Conservation (phyloP, 1,284 basidiomycete species). For the Ganoderma leucocontextum region DNA sequence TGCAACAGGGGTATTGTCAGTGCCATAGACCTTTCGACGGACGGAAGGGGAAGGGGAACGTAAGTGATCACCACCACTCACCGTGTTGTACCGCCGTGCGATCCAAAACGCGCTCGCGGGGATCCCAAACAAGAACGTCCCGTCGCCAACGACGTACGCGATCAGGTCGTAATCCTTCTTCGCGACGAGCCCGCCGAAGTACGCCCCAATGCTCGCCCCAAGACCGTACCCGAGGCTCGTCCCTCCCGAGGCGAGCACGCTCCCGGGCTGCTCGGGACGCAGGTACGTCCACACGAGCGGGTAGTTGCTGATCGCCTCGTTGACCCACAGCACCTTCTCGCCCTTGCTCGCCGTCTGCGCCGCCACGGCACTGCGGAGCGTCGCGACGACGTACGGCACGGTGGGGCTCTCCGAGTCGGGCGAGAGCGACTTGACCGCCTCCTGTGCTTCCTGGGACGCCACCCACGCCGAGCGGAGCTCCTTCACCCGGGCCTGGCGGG, state of each 20-base stretch:
- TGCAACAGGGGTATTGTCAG: not conserved
- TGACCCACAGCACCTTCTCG: conserved; percentile 58
- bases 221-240: conserved; percentile 73
- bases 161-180: conserved; percentile 56
- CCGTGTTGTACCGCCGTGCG: conserved; percentile 70
- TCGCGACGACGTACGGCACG: conserved; percentile 56
- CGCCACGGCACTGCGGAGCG: conserved; percentile 54
- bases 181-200: conserved; percentile 51
- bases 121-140: conserved; percentile 71
- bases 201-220: conserved; percentile 67
- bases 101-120: conserved; percentile 77
- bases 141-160: conserved; percentile 70
- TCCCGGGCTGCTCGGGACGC: conserved; percentile 58
- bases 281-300: conserved; percentile 63
- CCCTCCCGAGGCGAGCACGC: conserved; percentile 62
- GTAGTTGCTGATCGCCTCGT: conserved; percentile 71
- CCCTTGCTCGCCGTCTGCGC: conserved; percentile 47
- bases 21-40: no score
- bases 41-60: no score
- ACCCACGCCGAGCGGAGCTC: conserved; percentile 36
- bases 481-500: conserved; percentile 16
- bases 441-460: conserved; percentile 33
- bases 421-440: conserved; percentile 26
- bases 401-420: conserved; percentile 43
- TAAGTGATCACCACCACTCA: conserved; percentile 41